A percentile compares a stretch with the other conserved stretches of the same genome.
These are phyloP conservation scores for Vickermania spadyakhi DNA, from an alignment of 208 protist genomes.

Conservation along the genomic window DNA sequence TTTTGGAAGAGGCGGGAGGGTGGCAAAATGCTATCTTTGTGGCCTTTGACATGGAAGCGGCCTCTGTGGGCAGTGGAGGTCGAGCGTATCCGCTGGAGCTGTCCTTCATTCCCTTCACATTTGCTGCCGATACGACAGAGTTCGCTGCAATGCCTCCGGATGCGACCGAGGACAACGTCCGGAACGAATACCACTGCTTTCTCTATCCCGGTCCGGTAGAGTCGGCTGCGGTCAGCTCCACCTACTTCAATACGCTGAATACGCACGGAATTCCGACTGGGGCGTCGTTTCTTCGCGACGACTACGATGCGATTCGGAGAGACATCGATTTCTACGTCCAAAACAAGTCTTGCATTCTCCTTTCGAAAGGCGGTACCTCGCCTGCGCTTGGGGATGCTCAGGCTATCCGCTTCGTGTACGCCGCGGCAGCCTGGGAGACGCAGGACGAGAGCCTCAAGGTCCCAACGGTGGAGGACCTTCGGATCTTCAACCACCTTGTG, in stretches of 20 bases:
- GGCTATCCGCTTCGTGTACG: background rate
- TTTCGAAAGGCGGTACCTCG: conserved; percentile 30
- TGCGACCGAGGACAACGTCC: background rate
- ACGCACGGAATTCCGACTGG: conserved; percentile 34
- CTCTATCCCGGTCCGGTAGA: conserved; percentile 17
- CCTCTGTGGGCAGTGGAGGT: conserved; percentile 6
- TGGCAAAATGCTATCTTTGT: conserved; percentile 26
- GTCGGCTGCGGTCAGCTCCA: background rate
- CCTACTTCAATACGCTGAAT: conserved; percentile 11
- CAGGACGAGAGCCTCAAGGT: background rate
- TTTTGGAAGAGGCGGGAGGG: conserved; percentile 24
- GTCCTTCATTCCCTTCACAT: conserved; percentile 15
- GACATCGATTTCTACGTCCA: conserved; percentile 15
- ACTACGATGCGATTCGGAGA: conserved; percentile 19
- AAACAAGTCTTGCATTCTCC: conserved; percentile 30
- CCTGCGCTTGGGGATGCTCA: conserved; percentile 6
- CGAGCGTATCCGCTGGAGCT: conserved; percentile 38
- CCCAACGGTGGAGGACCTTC: conserved; percentile 2
- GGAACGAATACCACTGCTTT: conserved; percentile 20
- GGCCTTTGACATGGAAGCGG: conserved; percentile 39
- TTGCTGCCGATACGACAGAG: background rate
- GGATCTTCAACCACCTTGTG: conserved; percentile 12
- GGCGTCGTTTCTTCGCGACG: conserved; percentile 26
- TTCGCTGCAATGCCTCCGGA: conserved; percentile 2
- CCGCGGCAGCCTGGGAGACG: background rate